Evolutionary conservation across 805 yeast species (phyloP), one percentile per base, ranked within the genome.

Genomic region (Metschnikowia matae): DNA sequence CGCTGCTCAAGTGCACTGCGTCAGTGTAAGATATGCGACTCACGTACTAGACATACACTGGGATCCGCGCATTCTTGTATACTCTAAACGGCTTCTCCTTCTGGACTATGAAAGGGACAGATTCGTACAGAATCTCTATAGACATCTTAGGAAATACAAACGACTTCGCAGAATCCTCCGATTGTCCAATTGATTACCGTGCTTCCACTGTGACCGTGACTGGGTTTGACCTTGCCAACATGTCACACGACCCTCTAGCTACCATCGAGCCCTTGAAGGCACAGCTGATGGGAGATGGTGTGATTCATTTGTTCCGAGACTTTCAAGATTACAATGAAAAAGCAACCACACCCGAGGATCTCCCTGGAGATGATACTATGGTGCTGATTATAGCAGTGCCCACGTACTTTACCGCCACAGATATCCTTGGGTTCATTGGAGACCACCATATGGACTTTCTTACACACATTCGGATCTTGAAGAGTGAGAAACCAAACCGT

Each of bases 331-430:
- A 34, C 11, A 68, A 3, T 11, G 37, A 35, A 2, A 18, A 13
- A 5, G 34, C 48, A 6, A 17, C 29, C 10, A 44, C 50, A 21
- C 41, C 48, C 8, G 50, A 41, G 36, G 44, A 53, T 2, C 55
- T 51, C 23, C 58, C 55, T 11, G 82, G 82, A 0, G 85, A 83
- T 61, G 82, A 78, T 34, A 79, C 89, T 1, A 85, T 86, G 69
- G 80, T 88, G 3, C 83, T 92, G 1, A 86, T 89, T 17, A 66
- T 89, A n/a, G 90, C 95, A 0, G 84, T 90, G 0, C 97, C 97
- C 0, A 82, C 87, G 10, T 91, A 90, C 63, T 85, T 90, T 65
- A 84, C 96, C 0, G 87, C 92, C 0, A 85, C 89, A 21, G 97
- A 90, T 59, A 63, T 91, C 21, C 65, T 90, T 3, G 95, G 92